Evolutionary conservation across 2,329 filamentous ascomycete genomes (phyloP).

Genomic region (Bimuria novae-zelandiae): DNA sequence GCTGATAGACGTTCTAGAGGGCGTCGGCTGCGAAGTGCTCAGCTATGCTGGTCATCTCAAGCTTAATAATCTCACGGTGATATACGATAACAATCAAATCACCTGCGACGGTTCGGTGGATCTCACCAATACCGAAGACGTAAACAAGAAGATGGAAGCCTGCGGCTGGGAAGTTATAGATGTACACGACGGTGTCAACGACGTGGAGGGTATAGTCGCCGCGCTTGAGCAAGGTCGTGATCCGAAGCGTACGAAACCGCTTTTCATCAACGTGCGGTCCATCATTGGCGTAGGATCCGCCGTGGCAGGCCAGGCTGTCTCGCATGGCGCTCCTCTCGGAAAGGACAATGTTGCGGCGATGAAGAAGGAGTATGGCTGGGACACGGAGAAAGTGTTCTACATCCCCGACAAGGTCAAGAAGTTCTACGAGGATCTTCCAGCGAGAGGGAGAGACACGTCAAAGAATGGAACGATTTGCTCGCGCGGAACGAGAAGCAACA

Average conservation of each 20-base stretch:
- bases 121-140: constrained; percentile 59
- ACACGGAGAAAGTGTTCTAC: constrained; percentile 52
- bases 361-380: constrained; percentile 55
- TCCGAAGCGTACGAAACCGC: constrained; percentile 53
- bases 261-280: constrained; percentile 61
- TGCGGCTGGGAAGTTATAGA: constrained; percentile 62
- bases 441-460: constrained; percentile 54
- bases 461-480: constrained; percentile 56
- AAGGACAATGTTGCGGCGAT: constrained; percentile 57
- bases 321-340: constrained; percentile 63
- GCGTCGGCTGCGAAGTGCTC: constrained; percentile 62
- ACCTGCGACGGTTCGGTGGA: constrained; percentile 64
- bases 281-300: constrained; percentile 57
- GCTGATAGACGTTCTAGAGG: constrained; percentile 46
- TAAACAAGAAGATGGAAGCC: constrained; percentile 62
- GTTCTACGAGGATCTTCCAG: constrained; percentile 57
- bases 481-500: constrained; percentile 50
- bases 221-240: constrained; percentile 53
- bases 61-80: constrained; percentile 61
- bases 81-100: constrained; percentile 66
- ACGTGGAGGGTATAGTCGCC: constrained; percentile 54
- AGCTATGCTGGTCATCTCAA: constrained; percentile 60
- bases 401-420: constrained; percentile 51
- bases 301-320: constrained; percentile 53
- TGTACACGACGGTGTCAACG: constrained; percentile 57